phyloP scores from a whole-genome alignment of 805 yeast genomes.

The Kodamaea neixiangensis region DNA sequence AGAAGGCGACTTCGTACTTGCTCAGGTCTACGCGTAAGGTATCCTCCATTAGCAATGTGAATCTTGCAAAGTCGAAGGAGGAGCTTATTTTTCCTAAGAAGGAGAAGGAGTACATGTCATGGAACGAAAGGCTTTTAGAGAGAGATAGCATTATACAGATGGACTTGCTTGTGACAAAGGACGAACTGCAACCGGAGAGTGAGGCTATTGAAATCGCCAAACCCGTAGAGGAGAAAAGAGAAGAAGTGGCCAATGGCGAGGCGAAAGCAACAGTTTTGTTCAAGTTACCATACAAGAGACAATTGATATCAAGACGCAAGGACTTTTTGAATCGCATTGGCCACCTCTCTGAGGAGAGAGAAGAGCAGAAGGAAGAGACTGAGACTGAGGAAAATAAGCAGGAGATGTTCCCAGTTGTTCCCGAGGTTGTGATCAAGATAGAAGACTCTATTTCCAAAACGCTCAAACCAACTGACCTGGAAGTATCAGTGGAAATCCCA shows the following conservation, averaged over 20 bases:
- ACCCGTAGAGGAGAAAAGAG: constrained; percentile 9
- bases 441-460: constrained; percentile 22
- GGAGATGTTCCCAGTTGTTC: constrained; percentile 24
- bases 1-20: constrained; percentile 60
- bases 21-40: constrained; percentile 60
- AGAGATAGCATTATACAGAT: constrained; percentile 30
- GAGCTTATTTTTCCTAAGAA: constrained; percentile 36
- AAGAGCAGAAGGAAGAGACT: not conserved
- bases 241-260: constrained; percentile 7
- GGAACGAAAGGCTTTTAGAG: constrained; percentile 35
- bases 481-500: constrained; percentile 14
- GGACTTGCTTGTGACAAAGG: constrained; percentile 19
- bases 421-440: constrained; percentile 26
- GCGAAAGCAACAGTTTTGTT: constrained; percentile 16
- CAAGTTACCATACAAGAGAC: constrained; percentile 28
- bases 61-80: constrained; percentile 38
- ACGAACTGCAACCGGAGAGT: constrained; percentile 13
- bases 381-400: constrained; percentile 5
- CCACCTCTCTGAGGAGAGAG: constrained; percentile 1
- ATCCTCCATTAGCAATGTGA: constrained; percentile 38
- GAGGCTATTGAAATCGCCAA: not conserved
- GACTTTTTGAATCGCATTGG: constrained; percentile 13
- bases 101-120: constrained; percentile 33
- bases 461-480: constrained; percentile 24
- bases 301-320: constrained; percentile 22